Evolutionary conservation across 1,284 basidiomycete genomes (phyloP).

Genomic region (Caloboletus firmus): DNA sequence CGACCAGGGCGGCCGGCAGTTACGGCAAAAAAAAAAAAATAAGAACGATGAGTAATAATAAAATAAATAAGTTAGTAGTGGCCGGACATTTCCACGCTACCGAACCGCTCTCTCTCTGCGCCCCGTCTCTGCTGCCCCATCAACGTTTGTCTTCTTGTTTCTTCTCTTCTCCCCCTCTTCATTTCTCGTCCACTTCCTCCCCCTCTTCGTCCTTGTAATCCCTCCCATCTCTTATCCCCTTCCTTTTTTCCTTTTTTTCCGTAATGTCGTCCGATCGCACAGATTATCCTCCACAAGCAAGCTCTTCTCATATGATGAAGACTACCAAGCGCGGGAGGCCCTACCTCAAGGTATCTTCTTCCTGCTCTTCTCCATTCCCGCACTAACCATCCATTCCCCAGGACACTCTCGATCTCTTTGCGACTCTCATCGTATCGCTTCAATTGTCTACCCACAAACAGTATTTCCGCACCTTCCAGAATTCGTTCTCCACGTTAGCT

Average conservation of each 20-base stretch:
- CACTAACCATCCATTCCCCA: conserved; percentile 34
- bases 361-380: conserved; percentile 4
- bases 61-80: conserved; percentile 32
- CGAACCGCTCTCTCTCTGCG: conserved; percentile 22
- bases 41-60: conserved; percentile 24
- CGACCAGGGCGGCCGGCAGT: conserved; percentile 23
- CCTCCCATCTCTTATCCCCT: conserved; percentile 28
- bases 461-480: conserved; percentile 93
- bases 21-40: conserved; percentile 25
- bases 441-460: conserved; percentile 88
- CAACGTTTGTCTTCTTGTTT: conserved; percentile 31
- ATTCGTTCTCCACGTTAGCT: conserved; percentile 92
- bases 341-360: conserved; percentile 75
- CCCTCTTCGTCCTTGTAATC: conserved; percentile 23
- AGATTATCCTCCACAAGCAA: conserved; percentile 43
- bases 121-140: conserved; percentile 21
- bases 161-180: conserved; percentile 32
- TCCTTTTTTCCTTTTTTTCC: conserved; percentile 20
- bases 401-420: conserved; percentile 98
- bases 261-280: conserved; percentile 44
- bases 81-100: conserved; percentile 25
- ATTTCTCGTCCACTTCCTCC: conserved; percentile 22
- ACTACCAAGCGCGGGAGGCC: conserved; percentile 91
- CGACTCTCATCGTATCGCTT: conserved; percentile 93
- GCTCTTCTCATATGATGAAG: conserved; percentile 93